These are phyloP conservation scores for Porpolomopsis calyptriformis DNA, from an alignment of 768 basidiomycete genomes.

Conservation along the genomic window DNA sequence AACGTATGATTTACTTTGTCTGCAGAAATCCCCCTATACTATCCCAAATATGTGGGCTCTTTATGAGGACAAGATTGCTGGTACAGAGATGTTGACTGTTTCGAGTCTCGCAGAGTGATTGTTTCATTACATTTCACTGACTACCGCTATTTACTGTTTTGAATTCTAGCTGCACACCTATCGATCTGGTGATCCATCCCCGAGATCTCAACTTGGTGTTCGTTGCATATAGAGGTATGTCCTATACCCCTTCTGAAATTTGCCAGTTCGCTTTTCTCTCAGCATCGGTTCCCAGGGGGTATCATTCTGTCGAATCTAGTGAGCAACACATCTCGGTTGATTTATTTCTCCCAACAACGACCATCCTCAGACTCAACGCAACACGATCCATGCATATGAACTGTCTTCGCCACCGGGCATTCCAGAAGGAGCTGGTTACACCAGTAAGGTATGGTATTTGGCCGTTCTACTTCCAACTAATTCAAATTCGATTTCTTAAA, in stretches of 20 bases:
- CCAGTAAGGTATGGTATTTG: constrained; percentile 32
- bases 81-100: constrained; percentile 30
- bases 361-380: constrained; percentile 32
- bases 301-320: constrained; percentile 52
- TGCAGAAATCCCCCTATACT: constrained; percentile 52
- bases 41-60: constrained; percentile 70
- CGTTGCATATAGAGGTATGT: constrained; percentile 61
- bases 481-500: constrained; percentile 40
- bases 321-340: constrained; percentile 9
- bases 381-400: constrained; percentile 53
- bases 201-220: constrained; percentile 63
- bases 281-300: constrained; percentile 35
- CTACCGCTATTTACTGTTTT: not conserved
- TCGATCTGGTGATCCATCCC: constrained; percentile 61
- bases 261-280: not conserved
- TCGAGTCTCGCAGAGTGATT: constrained; percentile 26
- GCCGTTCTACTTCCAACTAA: not conserved
- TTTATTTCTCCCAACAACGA: not conserved
- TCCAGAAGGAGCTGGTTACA: constrained; percentile 64
- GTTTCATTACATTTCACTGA: not conserved
- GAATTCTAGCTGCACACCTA: constrained; percentile 32
- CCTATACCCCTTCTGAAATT: not conserved
- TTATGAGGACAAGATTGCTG: constrained; percentile 48
- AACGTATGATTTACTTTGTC: constrained; percentile 67
- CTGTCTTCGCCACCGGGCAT: constrained; percentile 68